Evolutionary conservation across 1,284 basidiomycete genomes (phyloP).

Genomic region (Trichosporon sp.): DNA sequence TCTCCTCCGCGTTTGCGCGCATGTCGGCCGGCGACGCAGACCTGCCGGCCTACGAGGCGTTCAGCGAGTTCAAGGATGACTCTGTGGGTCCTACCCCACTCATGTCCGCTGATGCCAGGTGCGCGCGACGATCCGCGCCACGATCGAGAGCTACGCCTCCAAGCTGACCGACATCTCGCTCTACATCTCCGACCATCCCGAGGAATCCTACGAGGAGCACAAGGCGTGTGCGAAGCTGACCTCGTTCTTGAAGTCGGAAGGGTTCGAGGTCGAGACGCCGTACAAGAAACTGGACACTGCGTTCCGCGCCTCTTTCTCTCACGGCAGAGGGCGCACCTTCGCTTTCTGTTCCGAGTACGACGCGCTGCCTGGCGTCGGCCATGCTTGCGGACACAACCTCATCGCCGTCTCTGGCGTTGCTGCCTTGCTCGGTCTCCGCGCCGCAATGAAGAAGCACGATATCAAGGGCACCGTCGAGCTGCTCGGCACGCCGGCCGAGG

Average conservation of each 20-base stretch:
- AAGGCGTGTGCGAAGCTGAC: conserved; percentile 42
- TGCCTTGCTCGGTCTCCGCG: conserved; percentile 70
- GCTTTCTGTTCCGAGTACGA: conserved; percentile 70
- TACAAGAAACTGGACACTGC: conserved; percentile 61
- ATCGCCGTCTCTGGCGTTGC: conserved; percentile 80
- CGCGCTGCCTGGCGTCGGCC: conserved; percentile 61
- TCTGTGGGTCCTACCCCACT: background rate
- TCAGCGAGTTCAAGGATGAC: conserved; percentile 10
- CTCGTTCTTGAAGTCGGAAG: conserved; percentile 39
- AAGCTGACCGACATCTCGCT: conserved; percentile 51
- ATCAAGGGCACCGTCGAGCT: conserved; percentile 73
- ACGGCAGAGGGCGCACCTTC: conserved; percentile 64
- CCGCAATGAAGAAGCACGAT: conserved; percentile 66
- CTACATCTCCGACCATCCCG: conserved; percentile 50
- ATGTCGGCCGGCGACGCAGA: background rate
- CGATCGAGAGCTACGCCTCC: conserved; percentile 21
- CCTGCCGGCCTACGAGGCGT: background rate
- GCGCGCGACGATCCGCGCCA: conserved; percentile 27
- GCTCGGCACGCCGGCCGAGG: conserved; percentile 85
- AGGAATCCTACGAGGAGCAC: conserved; percentile 46
- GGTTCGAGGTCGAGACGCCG: conserved; percentile 41
- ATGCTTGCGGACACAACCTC: conserved; percentile 84
- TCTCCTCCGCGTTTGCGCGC: background rate
- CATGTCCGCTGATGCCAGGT: conserved; percentile 17
- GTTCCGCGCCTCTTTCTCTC: conserved; percentile 67